Evolutionary conservation across 192 early-diverging fungal species (phyloP).

Genomic region (Coemansia sp.): DNA sequence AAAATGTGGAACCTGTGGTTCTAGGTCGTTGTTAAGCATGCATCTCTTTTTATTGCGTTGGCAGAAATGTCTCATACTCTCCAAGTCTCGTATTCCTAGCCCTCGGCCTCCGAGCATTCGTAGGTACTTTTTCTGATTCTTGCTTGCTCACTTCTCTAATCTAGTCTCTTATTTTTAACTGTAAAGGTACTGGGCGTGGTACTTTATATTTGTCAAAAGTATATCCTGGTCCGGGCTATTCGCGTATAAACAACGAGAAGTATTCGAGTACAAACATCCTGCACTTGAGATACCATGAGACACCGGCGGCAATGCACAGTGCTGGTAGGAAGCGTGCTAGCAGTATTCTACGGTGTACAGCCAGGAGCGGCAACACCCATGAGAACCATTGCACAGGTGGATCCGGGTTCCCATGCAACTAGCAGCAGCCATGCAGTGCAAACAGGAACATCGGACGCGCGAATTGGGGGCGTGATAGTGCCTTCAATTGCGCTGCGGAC

Average conservation of each 20-base stretch:
- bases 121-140: background rate
- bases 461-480: background rate
- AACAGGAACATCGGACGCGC: background rate
- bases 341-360: background rate
- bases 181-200: background rate
- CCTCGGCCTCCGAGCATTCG: background rate
- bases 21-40: constrained; percentile 1
- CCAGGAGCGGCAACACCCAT: background rate
- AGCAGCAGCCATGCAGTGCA: background rate
- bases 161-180: background rate
- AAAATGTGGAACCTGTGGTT: background rate
- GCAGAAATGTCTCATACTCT: background rate
- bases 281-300: background rate
- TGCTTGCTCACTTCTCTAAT: background rate
- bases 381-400: background rate
- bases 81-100: background rate
- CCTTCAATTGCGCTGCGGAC: constrained; percentile 6
- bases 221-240: too few species aligned
- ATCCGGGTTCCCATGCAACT: background rate
- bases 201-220: background rate
- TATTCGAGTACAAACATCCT: background rate
- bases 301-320: background rate
- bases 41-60: background rate
- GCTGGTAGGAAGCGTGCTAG: background rate
- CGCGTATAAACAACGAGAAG: too few species aligned